Evolutionary conservation across 2,329 filamentous ascomycete genomes (phyloP).

Genomic region (Ascochyta rabiei): DNA sequence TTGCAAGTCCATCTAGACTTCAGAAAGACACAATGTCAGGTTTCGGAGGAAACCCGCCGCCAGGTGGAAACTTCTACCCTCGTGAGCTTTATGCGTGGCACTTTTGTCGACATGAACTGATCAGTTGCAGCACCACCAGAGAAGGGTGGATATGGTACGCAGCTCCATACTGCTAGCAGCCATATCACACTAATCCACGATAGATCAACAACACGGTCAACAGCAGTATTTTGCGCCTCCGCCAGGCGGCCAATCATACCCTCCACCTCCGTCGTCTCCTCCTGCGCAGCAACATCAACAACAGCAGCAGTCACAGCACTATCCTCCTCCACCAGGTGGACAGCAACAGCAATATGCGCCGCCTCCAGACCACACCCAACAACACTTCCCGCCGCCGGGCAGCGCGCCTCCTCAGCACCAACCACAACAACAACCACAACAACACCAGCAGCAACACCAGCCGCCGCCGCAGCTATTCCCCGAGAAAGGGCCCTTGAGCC

Average conservation of each 20-base stretch:
- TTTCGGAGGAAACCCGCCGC: constrained; percentile 33
- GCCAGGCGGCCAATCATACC: constrained; percentile 40
- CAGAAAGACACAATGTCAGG: constrained; percentile 35
- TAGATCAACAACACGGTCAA: constrained; percentile 36
- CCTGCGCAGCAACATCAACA: constrained; percentile 34
- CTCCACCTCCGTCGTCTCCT: constrained; percentile 43
- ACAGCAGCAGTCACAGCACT: constrained; percentile 30
- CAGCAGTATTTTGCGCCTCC: constrained; percentile 50
- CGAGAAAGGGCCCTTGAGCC: constrained; percentile 25
- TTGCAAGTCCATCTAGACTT: background rate
- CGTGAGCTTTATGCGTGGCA: constrained; percentile 25
- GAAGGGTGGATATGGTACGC: constrained; percentile 37
- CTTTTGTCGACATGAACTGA: constrained; percentile 17
- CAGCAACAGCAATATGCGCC: constrained; percentile 37
- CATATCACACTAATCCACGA: constrained; percentile 11
- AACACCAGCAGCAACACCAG: constrained; percentile 27
- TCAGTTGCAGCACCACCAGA: constrained; percentile 39
- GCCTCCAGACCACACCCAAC: constrained; percentile 36
- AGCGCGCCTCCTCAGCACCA: constrained; percentile 29
- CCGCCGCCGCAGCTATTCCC: constrained; percentile 15
- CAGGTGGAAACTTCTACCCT: constrained; percentile 46
- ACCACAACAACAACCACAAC: constrained; percentile 41
- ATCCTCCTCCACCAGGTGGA: constrained; percentile 40
- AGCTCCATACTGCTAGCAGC: background rate
- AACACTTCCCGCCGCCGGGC: constrained; percentile 39